These are phyloP conservation scores for Symbiodinium natans DNA, from an alignment of 73 alveolate species.

Conservation along the genomic window DNA sequence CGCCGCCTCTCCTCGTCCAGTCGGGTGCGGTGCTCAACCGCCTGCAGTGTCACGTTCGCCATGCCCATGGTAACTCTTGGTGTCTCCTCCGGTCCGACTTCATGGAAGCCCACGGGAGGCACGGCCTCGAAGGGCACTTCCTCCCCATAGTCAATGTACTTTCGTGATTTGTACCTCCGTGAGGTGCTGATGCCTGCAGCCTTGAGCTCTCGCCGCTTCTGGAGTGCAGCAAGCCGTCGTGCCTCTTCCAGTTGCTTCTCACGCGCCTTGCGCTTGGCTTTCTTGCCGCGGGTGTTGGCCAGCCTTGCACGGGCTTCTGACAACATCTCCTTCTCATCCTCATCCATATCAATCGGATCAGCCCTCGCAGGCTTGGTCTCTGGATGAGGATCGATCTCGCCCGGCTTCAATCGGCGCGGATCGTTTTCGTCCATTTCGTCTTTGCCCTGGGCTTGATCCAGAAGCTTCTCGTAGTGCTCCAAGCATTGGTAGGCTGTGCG, in stretches of 20 bases:
- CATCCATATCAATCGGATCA: conserved; percentile 99
- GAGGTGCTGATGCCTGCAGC: conserved; percentile 98
- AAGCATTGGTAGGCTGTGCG: conserved; percentile 99
- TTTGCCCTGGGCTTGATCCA: conserved; percentile 99
- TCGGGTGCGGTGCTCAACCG: conserved; percentile 96
- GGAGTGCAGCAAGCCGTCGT: conserved; percentile 98
- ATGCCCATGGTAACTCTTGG: conserved; percentile 95
- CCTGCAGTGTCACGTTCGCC: conserved; percentile 95
- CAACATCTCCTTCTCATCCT: conserved; percentile 99
- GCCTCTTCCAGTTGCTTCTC: conserved; percentile 99
- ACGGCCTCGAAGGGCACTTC: conserved; percentile 97
- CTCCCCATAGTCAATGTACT: conserved; percentile 97
- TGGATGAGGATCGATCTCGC: conserved; percentile 99
- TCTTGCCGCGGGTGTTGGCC: conserved; percentile 99
- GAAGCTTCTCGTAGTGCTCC: conserved; percentile 99
- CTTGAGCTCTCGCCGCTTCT: conserved; percentile 97
- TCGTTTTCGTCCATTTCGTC: conserved; percentile 98
- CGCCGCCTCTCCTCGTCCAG: conserved; percentile 98
- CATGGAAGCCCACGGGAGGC: conserved; percentile 97
- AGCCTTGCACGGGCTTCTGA: conserved; percentile 99
- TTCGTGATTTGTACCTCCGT: conserved; percentile 92
- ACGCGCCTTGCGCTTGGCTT: conserved; percentile 98
- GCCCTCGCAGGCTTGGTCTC: conserved; percentile 99
- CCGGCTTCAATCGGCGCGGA: conserved; percentile 99
- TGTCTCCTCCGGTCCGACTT: conserved; percentile 95